These are phyloP conservation scores for Tricholoma saponaceum DNA, from an alignment of 768 basidiomycete species.

Conservation along the genomic window DNA sequence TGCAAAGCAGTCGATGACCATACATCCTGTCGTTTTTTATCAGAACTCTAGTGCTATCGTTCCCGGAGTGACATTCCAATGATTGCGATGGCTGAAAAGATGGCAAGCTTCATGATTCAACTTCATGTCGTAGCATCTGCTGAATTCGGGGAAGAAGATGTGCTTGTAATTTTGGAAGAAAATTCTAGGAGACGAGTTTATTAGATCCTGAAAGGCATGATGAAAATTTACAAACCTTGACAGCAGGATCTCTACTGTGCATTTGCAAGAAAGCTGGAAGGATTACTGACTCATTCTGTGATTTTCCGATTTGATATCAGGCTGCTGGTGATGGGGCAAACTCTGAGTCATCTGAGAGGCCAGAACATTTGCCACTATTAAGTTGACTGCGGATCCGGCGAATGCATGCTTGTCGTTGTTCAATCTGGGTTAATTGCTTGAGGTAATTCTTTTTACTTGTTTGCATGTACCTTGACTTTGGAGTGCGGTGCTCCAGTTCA, in stretches of 20 bases:
- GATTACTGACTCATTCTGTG: not conserved
- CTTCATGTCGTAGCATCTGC: not conserved
- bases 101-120: too few species aligned
- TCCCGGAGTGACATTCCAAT: too few species aligned
- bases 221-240: not conserved
- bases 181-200: not conserved
- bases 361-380: not conserved
- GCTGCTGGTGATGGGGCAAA: not conserved
- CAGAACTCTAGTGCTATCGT: too few species aligned
- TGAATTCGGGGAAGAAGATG: not conserved
- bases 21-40: too few species aligned
- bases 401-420: not conserved
- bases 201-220: not conserved
- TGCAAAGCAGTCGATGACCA: too few species aligned
- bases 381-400: not conserved
- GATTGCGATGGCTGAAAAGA: too few species aligned
- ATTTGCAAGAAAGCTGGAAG: not conserved
- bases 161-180: not conserved
- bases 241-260: not conserved
- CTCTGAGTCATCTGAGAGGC: not conserved
- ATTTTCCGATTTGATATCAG: not conserved
- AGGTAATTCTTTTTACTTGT: not conserved
- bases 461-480: not conserved
- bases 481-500: constrained; percentile 1
- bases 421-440: not conserved